Base-by-base conservation (phyloP, 352 stramenopile genomes). In the Globisporangium orthogonon region DNA sequence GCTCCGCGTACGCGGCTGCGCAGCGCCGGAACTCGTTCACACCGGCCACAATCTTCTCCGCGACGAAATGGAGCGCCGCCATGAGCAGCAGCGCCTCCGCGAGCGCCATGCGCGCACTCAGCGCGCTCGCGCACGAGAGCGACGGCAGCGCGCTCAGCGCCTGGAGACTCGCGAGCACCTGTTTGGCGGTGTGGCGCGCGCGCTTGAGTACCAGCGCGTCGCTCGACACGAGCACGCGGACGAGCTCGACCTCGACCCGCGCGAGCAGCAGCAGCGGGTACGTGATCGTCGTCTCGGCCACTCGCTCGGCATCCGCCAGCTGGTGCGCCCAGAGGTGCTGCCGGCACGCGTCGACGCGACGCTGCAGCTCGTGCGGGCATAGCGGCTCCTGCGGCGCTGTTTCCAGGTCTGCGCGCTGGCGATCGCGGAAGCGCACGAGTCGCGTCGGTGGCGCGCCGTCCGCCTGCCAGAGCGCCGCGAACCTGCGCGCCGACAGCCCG, bases 191-290 rank as follows among this genome's bases (percentile, higher is more conserved):
- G 2, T 55, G 44, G 2, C 62, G 59, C 2, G 72, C 70, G 13
- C 65, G 60, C 13, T 69, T 69, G 1, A 61, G 7, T 4, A 67
- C 62, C 11, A 73, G 51, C 33, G 50, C 14, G 40, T 82, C 72
- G 31, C 75, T 74, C 18, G 72, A 82, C 23, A 71, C 52, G 29
- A 82, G 14, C 18, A 77, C 72, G 2, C 72, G 69, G 7, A 73
- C 48, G 0, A 56, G 37, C n/a, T 71, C 67, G 1, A 81, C 39
- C 60, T 78, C 72, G 28, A 62, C 65, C 1, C 46, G 41, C 31
- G 67, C 18, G 1, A 81, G 40, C 54, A 65, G 58, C 11, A 71
- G 30, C 37, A 65, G 50, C 4, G 70, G 67, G 40, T 52, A n/a
- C 37, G 46, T 57, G 0, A 57, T 47, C 31, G 73, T 14, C 2